These are phyloP conservation scores for Microbotryum lychnidis-dioicae DNA, from an alignment of 1,284 basidiomycete species.

Conservation along the genomic window DNA sequence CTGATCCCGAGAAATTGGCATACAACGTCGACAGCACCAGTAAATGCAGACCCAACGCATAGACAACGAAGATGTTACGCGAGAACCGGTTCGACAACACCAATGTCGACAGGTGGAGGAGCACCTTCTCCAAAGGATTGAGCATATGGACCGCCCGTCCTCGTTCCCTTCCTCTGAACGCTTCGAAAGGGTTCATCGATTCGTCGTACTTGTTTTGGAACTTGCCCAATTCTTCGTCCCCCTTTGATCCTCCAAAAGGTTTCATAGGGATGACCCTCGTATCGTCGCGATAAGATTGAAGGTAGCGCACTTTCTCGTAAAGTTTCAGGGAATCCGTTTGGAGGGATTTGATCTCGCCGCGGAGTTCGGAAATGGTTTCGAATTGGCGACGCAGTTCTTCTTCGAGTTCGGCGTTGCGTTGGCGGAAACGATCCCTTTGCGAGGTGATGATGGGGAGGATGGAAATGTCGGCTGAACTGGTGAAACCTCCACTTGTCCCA, in stretches of 20 bases:
- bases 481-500: not conserved
- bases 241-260: conserved; percentile 30
- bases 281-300: conserved; percentile 77
- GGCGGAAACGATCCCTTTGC: conserved; percentile 89
- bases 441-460: conserved; percentile 93
- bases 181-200: conserved; percentile 94
- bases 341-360: conserved; percentile 75
- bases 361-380: conserved; percentile 81
- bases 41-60: conserved; percentile 67
- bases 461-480: conserved; percentile 58
- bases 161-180: conserved; percentile 88
- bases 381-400: conserved; percentile 94
- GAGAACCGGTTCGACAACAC: conserved; percentile 73
- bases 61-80: conserved; percentile 65
- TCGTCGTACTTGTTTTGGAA: conserved; percentile 91
- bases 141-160: conserved; percentile 81
- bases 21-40: conserved; percentile 71
- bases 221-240: conserved; percentile 68
- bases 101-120: conserved; percentile 72
- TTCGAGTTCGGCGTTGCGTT: conserved; percentile 91
- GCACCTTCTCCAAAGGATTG: conserved; percentile 81
- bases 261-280: conserved; percentile 28
- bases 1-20: conserved; percentile 6
- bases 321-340: conserved; percentile 89
- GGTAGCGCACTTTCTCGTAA: conserved; percentile 93